A percentile compares a stretch with the other conserved stretches of the same genome.
Evolutionary conservation across 2,329 filamentous ascomycete genomes (phyloP).

Genomic region (Alternaria triticimaculans): DNA sequence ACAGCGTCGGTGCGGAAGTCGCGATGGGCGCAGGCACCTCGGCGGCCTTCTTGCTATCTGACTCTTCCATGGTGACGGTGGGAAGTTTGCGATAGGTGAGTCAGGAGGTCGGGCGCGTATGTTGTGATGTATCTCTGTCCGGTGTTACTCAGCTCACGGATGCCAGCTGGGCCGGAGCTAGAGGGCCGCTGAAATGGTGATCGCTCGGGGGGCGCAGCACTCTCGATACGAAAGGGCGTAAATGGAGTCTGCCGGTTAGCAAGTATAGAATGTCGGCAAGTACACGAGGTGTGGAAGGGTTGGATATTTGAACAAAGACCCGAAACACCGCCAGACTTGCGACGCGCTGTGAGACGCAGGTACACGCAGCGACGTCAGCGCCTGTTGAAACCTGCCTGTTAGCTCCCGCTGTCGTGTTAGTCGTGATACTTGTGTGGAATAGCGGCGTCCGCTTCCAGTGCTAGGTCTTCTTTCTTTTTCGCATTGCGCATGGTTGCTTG

Average conservation of each 20-base stretch:
- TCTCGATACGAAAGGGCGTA: constrained; percentile 5
- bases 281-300: neutral
- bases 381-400: constrained; percentile 20
- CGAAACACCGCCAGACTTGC: constrained; percentile 20
- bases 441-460: neutral
- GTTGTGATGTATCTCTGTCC: neutral
- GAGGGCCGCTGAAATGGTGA: constrained; percentile 7
- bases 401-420: constrained; percentile 13
- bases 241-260: neutral
- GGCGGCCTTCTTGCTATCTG: constrained; percentile 20
- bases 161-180: constrained; percentile 28
- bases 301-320: constrained; percentile 3
- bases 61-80: constrained; percentile 21
- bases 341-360: constrained; percentile 24
- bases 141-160: constrained; percentile 21
- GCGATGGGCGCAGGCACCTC: constrained; percentile 13
- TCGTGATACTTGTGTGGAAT: constrained; percentile 1
- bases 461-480: neutral
- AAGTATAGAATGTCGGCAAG: neutral
- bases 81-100: neutral
- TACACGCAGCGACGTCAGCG: constrained; percentile 38
- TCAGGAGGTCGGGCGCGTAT: neutral
- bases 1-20: constrained; percentile 13
- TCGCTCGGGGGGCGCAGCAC: constrained; percentile 15
- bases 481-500: neutral